A percentile compares a stretch with the other conserved stretches of the same genome.
Evolutionary conservation across 352 stramenopile species (phyloP).

Genomic region (Phytophthora aleatoria): DNA sequence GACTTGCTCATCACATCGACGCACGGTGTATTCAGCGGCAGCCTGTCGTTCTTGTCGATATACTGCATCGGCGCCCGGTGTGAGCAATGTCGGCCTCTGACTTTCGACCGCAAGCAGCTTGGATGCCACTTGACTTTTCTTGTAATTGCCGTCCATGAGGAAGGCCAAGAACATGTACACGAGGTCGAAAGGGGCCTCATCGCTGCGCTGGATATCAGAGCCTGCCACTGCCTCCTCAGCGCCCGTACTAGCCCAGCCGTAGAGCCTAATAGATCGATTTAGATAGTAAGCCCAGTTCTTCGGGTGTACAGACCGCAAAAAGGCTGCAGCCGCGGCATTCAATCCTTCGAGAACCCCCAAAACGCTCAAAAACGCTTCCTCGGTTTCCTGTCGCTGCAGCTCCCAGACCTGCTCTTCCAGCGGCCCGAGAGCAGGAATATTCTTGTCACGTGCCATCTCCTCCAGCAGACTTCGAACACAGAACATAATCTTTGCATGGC

Average conservation of each 20-base stretch:
- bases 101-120: constrained; percentile 43
- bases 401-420: constrained; percentile 71
- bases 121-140: constrained; percentile 70
- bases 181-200: constrained; percentile 82
- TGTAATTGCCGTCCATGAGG: constrained; percentile 77
- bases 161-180: constrained; percentile 82
- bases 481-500: constrained; percentile 70
- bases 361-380: constrained; percentile 58
- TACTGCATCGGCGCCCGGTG: constrained; percentile 61
- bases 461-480: constrained; percentile 72
- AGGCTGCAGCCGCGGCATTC: constrained; percentile 56
- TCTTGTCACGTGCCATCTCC: constrained; percentile 76
- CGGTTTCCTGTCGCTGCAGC: constrained; percentile 58
- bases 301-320: constrained; percentile 62
- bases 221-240: constrained; percentile 59
- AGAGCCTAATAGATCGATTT: constrained; percentile 66
- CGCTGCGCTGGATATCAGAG: constrained; percentile 62
- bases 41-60: constrained; percentile 69
- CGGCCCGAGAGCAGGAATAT: constrained; percentile 64
- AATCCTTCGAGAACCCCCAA: constrained; percentile 57
- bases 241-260: constrained; percentile 70
- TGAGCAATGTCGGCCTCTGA: constrained; percentile 44
- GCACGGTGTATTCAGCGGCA: constrained; percentile 61
- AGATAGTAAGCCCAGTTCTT: constrained; percentile 73
- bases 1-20: constrained; percentile 70